Percentiles rank a stretch among this genome's conserved stretches.
Conservation (phyloP, 2,329 filamentous ascomycete species). For the Aspergillus nomiae region DNA sequence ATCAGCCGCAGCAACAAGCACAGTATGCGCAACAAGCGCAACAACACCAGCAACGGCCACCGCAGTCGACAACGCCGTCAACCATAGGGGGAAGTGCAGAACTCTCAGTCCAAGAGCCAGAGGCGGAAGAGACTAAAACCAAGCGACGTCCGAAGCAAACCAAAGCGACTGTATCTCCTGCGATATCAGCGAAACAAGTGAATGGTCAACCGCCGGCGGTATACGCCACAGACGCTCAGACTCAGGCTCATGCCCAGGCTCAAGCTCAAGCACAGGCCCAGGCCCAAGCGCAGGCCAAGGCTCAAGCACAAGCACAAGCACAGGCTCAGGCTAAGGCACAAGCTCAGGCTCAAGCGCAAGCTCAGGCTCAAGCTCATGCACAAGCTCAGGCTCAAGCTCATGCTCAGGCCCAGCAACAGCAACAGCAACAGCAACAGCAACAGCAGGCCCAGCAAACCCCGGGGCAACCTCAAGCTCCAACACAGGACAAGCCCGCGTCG, state of each 20-base stretch:
- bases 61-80: conserved; percentile 17
- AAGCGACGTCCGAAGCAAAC: conserved; percentile 15
- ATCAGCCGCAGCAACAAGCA: conserved; percentile 23
- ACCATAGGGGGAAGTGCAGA: conserved; percentile 5
- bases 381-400: neutral
- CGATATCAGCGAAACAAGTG: conserved; percentile 10
- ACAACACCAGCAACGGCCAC: conserved; percentile 15
- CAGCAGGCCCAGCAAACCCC: neutral
- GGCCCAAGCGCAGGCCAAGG: neutral
- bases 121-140: conserved; percentile 7
- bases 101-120: conserved; percentile 6
- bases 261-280: neutral
- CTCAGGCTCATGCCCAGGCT: neutral
- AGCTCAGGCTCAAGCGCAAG: neutral
- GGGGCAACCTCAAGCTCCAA: neutral
- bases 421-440: neutral
- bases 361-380: neutral
- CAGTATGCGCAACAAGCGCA: conserved; percentile 22
- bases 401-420: neutral
- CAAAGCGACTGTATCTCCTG: conserved; percentile 13
- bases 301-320: neutral
- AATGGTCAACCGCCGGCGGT: conserved; percentile 16
- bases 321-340: neutral
- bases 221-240: conserved; percentile 9
- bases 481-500: neutral